These are phyloP conservation scores for Lactarius pseudohatsudake DNA, from an alignment of 768 basidiomycete species.

Conservation along the genomic window DNA sequence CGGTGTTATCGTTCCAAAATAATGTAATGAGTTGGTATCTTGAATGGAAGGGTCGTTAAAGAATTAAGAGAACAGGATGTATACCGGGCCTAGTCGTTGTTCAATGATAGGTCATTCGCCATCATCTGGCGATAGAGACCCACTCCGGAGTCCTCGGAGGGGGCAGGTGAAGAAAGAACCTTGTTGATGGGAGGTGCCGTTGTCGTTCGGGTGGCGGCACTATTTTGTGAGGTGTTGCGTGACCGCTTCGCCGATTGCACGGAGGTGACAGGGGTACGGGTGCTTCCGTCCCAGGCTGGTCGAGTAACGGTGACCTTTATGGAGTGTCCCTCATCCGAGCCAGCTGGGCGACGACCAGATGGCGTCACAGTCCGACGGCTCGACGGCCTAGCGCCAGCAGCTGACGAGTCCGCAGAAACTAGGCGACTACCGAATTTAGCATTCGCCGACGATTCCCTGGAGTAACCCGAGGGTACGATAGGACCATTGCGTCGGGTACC, in stretches of 20 bases:
- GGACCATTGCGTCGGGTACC: constrained; percentile 41
- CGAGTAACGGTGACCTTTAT: constrained; percentile 70
- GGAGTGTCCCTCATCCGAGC: constrained; percentile 65
- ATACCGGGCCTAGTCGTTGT: constrained; percentile 30
- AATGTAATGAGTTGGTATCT: constrained; percentile 28
- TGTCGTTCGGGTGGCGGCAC: constrained; percentile 48
- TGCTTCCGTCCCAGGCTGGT: constrained; percentile 69
- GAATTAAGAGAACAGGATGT: constrained; percentile 33
- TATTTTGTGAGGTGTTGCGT: constrained; percentile 73
- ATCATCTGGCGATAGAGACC: constrained; percentile 82
- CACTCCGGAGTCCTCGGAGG: constrained; percentile 80
- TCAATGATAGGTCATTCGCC: constrained; percentile 70
- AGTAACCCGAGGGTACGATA: constrained; percentile 57
- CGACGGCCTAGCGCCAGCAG: constrained; percentile 50
- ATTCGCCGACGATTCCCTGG: constrained; percentile 80
- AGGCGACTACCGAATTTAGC: constrained; percentile 91
- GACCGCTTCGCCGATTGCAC: constrained; percentile 52
- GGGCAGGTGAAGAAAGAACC: constrained; percentile 66
- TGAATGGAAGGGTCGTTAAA: constrained; percentile 21
- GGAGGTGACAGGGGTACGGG: constrained; percentile 40
- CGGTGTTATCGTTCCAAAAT: constrained; percentile 29
- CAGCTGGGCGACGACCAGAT: constrained; percentile 45
- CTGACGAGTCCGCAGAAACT: constrained; percentile 57
- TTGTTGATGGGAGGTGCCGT: constrained; percentile 40
- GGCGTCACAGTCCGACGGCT: constrained; percentile 58